phyloP scores from a whole-genome alignment of 1,284 basidiomycete species.

The Boletus calvinii region DNA sequence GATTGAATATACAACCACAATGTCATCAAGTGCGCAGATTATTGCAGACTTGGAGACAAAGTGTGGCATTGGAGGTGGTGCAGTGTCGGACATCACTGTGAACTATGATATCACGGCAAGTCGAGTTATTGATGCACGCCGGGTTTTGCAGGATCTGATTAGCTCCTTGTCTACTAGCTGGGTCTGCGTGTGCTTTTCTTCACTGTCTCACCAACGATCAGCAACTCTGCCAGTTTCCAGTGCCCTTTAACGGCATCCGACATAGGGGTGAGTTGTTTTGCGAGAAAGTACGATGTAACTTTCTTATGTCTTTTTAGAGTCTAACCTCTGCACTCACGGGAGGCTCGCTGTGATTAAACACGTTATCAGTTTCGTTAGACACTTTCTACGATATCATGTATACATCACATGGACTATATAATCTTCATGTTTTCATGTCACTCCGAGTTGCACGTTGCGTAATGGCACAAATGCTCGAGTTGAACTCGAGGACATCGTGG shows the following conservation, averaged over 20 bases:
- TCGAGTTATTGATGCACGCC: neutral
- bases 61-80: constrained; percentile 60
- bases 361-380: constrained; percentile 11
- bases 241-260: constrained; percentile 57
- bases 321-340: constrained; percentile 19
- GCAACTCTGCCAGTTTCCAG: constrained; percentile 60
- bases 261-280: constrained; percentile 18
- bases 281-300: neutral
- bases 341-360: neutral
- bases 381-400: constrained; percentile 7
- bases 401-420: constrained; percentile 21
- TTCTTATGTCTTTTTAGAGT: constrained; percentile 18
- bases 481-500: neutral
- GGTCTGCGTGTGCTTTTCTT: constrained; percentile 63
- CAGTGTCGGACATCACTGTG: constrained; percentile 56
- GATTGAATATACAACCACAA: constrained; percentile 63
- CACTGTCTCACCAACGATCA: constrained; percentile 68
- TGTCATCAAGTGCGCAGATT: constrained; percentile 60
- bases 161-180: constrained; percentile 42
- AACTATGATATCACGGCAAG: constrained; percentile 67
- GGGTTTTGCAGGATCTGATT: constrained; percentile 11
- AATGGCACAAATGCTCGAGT: too few species aligned
- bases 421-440: neutral
- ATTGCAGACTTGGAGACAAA: constrained; percentile 65
- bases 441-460: neutral